phyloP scores from a whole-genome alignment of 2,329 filamentous ascomycete genomes.

The Dactylella cylindrospora region DNA sequence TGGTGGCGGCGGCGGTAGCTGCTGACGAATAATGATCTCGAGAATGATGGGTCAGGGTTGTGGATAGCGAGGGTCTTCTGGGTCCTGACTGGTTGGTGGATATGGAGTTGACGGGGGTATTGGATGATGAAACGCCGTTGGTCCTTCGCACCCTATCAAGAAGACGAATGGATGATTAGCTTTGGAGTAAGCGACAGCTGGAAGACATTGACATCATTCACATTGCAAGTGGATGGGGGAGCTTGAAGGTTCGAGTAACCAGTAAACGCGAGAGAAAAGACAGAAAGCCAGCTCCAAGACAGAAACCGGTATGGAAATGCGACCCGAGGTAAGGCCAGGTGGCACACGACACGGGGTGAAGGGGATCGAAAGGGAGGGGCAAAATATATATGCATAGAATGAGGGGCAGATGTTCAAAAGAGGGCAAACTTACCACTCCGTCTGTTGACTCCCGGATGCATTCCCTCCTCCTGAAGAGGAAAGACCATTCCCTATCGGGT shows the following conservation, averaged over 20 bases:
- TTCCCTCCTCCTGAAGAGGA: constrained; percentile 15
- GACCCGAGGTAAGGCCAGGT: too few relatives aligned
- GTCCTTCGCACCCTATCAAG: too few relatives aligned
- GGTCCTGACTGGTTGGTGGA: constrained; percentile 44
- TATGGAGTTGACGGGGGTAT: constrained; percentile 39
- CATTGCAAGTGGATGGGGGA: not conserved
- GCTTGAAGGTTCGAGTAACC: not conserved
- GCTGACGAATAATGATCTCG: constrained; percentile 44
- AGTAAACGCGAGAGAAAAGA: not conserved
- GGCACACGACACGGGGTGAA: too few relatives aligned
- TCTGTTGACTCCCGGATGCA: constrained; percentile 34
- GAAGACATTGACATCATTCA: too few relatives aligned
- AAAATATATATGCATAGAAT: not conserved
- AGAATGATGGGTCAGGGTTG: constrained; percentile 48
- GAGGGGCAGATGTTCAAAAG: constrained; percentile 20
- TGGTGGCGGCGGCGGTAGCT: constrained; percentile 18
- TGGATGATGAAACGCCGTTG: constrained; percentile 32
- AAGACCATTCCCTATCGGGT: constrained; percentile 38
- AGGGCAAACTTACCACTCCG: constrained; percentile 32
- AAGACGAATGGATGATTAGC: too few relatives aligned
- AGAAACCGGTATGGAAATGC: not conserved
- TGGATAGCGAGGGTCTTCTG: constrained; percentile 49
- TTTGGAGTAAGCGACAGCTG: too few relatives aligned
- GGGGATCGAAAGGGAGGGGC: constrained; percentile 31
- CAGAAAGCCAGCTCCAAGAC: not conserved